phyloP scores from a whole-genome alignment of 768 basidiomycete species.

The Tricholoma matsutake region DNA sequence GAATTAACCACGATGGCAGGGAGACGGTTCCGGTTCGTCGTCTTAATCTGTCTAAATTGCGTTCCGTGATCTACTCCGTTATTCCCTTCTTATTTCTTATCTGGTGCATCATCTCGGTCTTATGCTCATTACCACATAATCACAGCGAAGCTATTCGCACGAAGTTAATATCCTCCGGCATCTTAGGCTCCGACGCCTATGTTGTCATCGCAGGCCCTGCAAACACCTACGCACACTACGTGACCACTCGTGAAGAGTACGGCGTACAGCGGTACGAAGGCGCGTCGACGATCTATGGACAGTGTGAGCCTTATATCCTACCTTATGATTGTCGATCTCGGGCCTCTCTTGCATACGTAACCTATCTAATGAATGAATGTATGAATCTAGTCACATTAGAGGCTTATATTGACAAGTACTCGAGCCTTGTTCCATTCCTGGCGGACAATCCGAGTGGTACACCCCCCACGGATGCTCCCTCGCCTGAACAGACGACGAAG shows the following conservation, averaged over 20 bases:
- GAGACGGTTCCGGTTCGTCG: slow-evolving; percentile 61
- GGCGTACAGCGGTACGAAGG: slow-evolving; percentile 77
- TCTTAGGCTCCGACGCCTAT: slow-evolving; percentile 66
- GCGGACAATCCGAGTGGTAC: slow-evolving; percentile 44
- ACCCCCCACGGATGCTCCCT: slow-evolving; percentile 62
- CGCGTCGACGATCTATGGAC: slow-evolving; percentile 76
- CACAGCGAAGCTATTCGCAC: slow-evolving; percentile 64
- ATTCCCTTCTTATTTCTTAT: slow-evolving; percentile 1
- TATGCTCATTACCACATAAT: not conserved
- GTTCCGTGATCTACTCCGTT: slow-evolving; percentile 10
- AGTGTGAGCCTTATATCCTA: slow-evolving; percentile 48
- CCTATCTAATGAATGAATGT: not conserved
- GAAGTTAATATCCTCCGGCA: slow-evolving; percentile 56
- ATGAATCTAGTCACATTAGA: slow-evolving; percentile 60
- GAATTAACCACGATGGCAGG: slow-evolving; percentile 85
- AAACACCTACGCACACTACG: slow-evolving; percentile 75
- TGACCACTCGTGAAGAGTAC: slow-evolving; percentile 73
- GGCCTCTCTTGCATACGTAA: not conserved
- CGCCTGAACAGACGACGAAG: slow-evolving; percentile 58
- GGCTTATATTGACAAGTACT: slow-evolving; percentile 76
- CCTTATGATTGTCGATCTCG: not conserved
- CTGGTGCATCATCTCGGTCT: not conserved
- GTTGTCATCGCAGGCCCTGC: slow-evolving; percentile 82
- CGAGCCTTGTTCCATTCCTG: slow-evolving; percentile 60
- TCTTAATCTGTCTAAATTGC: slow-evolving; percentile 7